Conservation (phyloP, 164 flowering plant genomes). For the Warburgia ugandensis region DNA sequence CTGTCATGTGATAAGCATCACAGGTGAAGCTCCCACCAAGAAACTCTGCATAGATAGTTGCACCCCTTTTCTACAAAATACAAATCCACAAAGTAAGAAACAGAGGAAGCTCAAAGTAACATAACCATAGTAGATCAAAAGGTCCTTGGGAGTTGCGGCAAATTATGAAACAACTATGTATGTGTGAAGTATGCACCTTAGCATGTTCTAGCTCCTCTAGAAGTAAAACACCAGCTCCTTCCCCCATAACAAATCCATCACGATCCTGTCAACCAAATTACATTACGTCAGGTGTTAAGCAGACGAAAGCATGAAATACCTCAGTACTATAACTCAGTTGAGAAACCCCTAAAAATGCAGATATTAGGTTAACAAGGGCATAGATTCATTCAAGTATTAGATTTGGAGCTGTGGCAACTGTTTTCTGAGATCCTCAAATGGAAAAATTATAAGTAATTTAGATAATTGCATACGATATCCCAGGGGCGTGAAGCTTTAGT, state of each 20-base stretch:
- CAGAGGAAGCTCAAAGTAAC: neutral
- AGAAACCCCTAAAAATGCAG: no score
- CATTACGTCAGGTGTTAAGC: neutral
- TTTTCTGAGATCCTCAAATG: no score
- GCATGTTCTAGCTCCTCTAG: constrained; percentile 92
- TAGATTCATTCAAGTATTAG: no score
- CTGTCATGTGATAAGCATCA: constrained; percentile 99
- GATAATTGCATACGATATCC: constrained; percentile 57
- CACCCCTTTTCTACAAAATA: constrained; percentile 69
- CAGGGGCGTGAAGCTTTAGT: constrained; percentile 98
- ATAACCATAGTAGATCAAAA: neutral
- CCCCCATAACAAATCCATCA: constrained; percentile 98
- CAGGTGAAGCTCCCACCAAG: constrained; percentile 92
- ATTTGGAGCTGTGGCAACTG: no score
- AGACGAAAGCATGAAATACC: neutral
- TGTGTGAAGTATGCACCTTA: constrained; percentile 43
- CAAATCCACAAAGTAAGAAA: neutral
- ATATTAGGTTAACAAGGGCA: no score
- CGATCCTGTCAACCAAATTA: constrained; percentile 48
- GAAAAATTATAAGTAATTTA: neutral
- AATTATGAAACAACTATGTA: no score
- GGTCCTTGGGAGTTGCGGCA: no score
- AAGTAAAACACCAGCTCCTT: constrained; percentile 92
- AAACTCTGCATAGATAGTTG: constrained; percentile 91
- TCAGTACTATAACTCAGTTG: no score